These are phyloP conservation scores for Avicennia marina DNA, from an alignment of 257 asterid genomes.

Conservation along the genomic window DNA sequence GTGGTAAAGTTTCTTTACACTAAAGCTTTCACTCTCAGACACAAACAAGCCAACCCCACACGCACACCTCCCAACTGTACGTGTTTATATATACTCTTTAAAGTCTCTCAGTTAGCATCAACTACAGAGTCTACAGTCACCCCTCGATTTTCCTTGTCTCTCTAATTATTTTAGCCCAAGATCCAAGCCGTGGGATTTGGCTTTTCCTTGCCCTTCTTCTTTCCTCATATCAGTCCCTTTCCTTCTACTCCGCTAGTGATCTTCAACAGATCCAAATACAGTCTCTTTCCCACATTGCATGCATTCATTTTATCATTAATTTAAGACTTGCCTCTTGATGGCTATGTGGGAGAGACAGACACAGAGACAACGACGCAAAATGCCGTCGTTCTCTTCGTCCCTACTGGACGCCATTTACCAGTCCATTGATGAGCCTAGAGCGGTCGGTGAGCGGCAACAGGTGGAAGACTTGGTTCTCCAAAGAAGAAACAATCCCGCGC, in stretches of 20 bases:
- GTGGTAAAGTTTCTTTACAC: constrained; percentile 12
- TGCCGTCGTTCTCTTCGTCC: constrained; percentile 73
- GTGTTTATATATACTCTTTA: constrained; percentile 4
- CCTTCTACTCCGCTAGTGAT: constrained; percentile 16
- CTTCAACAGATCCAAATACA: constrained; percentile 13
- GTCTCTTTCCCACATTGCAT: neutral
- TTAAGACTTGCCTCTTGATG: too few species aligned
- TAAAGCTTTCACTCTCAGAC: neutral
- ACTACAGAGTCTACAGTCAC: neutral
- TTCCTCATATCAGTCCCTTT: constrained; percentile 12
- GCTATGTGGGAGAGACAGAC: constrained; percentile 32
- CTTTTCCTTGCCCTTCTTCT: constrained; percentile 20
- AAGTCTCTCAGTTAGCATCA: constrained; percentile 15
- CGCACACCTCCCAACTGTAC: neutral
- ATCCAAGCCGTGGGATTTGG: constrained; percentile 52
- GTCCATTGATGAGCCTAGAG: constrained; percentile 60
- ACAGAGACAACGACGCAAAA: constrained; percentile 42
- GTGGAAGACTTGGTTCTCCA: neutral
- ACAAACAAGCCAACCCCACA: neutral
- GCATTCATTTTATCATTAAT: constrained; percentile 8
- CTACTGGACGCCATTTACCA: constrained; percentile 79
- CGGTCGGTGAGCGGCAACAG: constrained; percentile 11
- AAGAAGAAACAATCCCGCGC: constrained; percentile 26
- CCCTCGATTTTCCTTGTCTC: neutral
- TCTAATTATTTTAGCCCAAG: constrained; percentile 29